Percentiles rank a stretch among this genome's conserved stretches.
Conservation (phyloP, 257 asterid species). For the Jasminum sambac region DNA sequence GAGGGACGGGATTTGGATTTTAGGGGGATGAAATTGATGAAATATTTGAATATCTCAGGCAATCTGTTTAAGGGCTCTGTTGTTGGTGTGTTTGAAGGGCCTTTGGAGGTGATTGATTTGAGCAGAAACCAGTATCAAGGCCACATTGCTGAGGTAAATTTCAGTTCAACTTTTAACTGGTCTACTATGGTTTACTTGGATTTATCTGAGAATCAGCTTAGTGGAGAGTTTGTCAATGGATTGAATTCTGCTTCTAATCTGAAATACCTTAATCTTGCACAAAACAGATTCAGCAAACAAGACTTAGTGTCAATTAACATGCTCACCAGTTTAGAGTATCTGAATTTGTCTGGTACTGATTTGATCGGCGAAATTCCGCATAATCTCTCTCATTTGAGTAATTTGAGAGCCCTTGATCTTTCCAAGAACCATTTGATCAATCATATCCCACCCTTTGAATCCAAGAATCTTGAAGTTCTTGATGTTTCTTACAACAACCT, state of each 20-base stretch:
- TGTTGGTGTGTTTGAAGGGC: constrained; percentile 55
- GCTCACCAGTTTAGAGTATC: constrained; percentile 61
- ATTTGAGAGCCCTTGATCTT: constrained; percentile 64
- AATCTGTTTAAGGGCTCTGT: constrained; percentile 74
- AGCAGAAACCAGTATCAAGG: constrained; percentile 90
- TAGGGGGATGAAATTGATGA: constrained; percentile 46
- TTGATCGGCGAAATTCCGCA: constrained; percentile 64
- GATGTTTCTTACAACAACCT: constrained; percentile 83
- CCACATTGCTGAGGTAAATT: constrained; percentile 74
- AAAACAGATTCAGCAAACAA: constrained; percentile 68
- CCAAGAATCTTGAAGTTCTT: constrained; percentile 49
- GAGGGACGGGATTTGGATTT: constrained; percentile 67
- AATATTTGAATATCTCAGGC: constrained; percentile 70
- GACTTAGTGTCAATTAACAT: constrained; percentile 40
- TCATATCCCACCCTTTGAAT: constrained; percentile 51
- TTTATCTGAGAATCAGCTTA: constrained; percentile 72
- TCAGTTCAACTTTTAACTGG: constrained; percentile 56
- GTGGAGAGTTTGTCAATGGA: constrained; percentile 62
- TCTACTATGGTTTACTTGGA: constrained; percentile 69
- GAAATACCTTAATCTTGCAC: constrained; percentile 74
- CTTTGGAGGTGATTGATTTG: constrained; percentile 78
- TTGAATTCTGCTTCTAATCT: constrained; percentile 54
- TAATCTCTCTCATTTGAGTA: constrained; percentile 47
- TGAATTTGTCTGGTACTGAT: constrained; percentile 71
- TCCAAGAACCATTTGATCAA: constrained; percentile 63